Evolutionary conservation across 208 protist species (phyloP).

Genomic region (Trichomonas vaginalis): DNA sequence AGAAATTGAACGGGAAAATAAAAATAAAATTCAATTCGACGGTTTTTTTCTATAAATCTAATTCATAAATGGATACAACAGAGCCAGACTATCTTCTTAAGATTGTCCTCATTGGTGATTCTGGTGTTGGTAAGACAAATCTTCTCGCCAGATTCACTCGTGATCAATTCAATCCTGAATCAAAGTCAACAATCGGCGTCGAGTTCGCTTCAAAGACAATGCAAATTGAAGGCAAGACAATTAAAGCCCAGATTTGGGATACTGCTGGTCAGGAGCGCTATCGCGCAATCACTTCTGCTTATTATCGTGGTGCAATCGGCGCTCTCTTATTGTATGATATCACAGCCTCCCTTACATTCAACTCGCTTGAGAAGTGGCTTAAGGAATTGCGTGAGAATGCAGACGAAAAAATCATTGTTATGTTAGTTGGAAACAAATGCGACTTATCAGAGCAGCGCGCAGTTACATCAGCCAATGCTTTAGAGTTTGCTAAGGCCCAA

Average conservation of each 20-base stretch:
- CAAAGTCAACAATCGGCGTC: conserved; percentile 48
- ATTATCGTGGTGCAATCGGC: conserved; percentile 23
- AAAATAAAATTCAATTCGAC: neutral
- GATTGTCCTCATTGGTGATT: conserved; percentile 41
- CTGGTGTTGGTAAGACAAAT: conserved; percentile 43
- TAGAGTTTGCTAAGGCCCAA: conserved; percentile 25
- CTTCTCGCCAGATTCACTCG: conserved; percentile 41
- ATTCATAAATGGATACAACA: neutral
- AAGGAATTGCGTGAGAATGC: conserved; percentile 87
- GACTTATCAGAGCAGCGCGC: conserved; percentile 47
- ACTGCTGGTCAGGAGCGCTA: conserved; percentile 21
- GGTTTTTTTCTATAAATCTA: neutral
- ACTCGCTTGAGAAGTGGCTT: conserved; percentile 86
- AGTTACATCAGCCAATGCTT: conserved; percentile 30
- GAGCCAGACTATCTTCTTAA: conserved; percentile 31
- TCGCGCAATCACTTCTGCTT: conserved; percentile 28
- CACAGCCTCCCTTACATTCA: conserved; percentile 56
- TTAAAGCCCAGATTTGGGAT: conserved; percentile 47
- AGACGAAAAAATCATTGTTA: conserved; percentile 67
- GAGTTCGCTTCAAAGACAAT: conserved; percentile 43
- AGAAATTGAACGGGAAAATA: neutral
- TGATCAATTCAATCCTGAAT: conserved; percentile 36
- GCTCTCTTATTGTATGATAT: conserved; percentile 17
- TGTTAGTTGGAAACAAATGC: conserved; percentile 95
- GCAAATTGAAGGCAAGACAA: conserved; percentile 30